phyloP scores from a whole-genome alignment of 257 asterid species.

The Lycium barbarum region DNA sequence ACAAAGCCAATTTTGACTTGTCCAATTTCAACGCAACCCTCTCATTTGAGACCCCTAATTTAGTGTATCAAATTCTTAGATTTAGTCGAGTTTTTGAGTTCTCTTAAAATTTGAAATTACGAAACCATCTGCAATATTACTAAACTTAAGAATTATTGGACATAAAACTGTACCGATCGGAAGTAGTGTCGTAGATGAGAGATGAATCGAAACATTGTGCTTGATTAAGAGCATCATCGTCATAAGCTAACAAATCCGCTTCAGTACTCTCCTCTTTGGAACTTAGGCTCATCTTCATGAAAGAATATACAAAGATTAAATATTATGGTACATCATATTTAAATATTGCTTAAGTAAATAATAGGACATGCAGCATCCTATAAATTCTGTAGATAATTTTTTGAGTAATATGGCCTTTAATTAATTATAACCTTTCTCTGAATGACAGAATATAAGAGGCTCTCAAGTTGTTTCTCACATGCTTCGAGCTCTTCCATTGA shows the following conservation, averaged over 20 bases:
- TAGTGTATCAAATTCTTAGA: background rate
- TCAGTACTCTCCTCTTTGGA: background rate
- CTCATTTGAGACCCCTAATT: too few species aligned
- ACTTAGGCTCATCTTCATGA: background rate
- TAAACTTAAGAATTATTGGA: background rate
- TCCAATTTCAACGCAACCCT: too few species aligned
- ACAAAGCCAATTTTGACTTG: too few species aligned
- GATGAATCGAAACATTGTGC: conserved; percentile 19
- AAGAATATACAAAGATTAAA: background rate
- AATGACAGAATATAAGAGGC: background rate
- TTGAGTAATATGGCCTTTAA: too few species aligned
- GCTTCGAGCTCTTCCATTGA: conserved; percentile 33
- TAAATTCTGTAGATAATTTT: too few species aligned
- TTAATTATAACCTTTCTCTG: conserved; percentile 31
- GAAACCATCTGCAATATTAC: background rate
- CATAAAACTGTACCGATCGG: background rate
- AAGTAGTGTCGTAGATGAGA: too few species aligned
- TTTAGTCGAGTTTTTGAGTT: background rate
- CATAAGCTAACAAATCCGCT: conserved; percentile 7
- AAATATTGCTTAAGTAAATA: too few species aligned
- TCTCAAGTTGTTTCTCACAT: conserved; percentile 33
- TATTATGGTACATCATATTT: background rate
- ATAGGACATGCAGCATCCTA: too few species aligned
- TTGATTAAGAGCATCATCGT: background rate
- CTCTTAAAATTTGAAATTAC: background rate